Conservation (phyloP, 2,329 filamentous ascomycete species). For the Cordyceps cateniannulata region DNA sequence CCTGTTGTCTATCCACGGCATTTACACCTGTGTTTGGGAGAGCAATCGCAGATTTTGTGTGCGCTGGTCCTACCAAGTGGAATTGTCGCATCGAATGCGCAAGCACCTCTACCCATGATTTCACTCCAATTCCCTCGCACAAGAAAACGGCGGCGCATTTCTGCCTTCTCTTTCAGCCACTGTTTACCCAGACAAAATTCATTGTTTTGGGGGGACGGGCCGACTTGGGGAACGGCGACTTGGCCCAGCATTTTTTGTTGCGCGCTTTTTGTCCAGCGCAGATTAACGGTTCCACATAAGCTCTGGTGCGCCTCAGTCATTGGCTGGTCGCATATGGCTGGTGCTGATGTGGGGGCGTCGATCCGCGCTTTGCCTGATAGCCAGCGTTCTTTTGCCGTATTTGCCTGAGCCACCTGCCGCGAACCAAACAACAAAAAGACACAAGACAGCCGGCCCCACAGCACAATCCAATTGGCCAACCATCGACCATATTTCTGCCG, state of each 20-base stretch:
- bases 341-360: constrained; percentile 20
- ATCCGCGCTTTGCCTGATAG: constrained; percentile 18
- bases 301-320: constrained; percentile 22
- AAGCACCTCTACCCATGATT: background rate
- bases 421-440: constrained; percentile 2
- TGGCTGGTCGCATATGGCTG: constrained; percentile 21
- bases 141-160: background rate
- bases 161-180: background rate
- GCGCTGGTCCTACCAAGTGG: background rate
- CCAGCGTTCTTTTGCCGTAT: constrained; percentile 11
- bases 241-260: constrained; percentile 17
- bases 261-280: constrained; percentile 23
- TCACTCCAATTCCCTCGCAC: background rate
- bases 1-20: background rate
- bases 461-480: constrained; percentile 7
- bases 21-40: background rate
- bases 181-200: constrained; percentile 12
- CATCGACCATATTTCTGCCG: background rate
- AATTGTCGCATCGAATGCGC: constrained; percentile 6
- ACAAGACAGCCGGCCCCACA: background rate
- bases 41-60: background rate
- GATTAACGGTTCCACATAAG: constrained; percentile 29
- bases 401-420: background rate
- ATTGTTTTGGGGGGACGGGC: constrained; percentile 14
- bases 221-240: constrained; percentile 8